Base-by-base conservation (phyloP, 805 yeast genomes). In the Kodamaea leandrae region DNA sequence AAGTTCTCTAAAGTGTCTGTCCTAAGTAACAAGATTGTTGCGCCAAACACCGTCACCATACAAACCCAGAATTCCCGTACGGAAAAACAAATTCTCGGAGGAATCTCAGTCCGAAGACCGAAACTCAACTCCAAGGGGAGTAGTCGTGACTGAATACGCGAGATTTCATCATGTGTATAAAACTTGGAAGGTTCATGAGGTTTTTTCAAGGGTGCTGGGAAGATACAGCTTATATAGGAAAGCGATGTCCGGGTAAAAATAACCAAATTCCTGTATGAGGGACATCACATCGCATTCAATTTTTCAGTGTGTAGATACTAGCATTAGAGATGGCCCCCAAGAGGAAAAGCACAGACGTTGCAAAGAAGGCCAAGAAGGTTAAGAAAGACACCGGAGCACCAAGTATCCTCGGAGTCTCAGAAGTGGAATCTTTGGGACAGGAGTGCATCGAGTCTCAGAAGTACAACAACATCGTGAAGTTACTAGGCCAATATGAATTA, bases 101-200 rank as follows among this genome's bases (percentile, higher is more conserved):
- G 71, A 68, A 58, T 63, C 64, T 40, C 47, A 51, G 36, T 32
- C 42, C 41, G 16, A 17, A 33, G 19, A 39, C 50, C 45, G 54
- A 48, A 49, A 65, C 71, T 66, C 74, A 64, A 68, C 73, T 46
- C 55, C 54, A 41, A 48, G 60, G 74, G 74, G 72, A 61, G 60
- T 55, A 56, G 72, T 68, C 59, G 48, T 55, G 71, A 54, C 36
- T 41, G 58, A 50, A 58, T 52, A 77, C 80, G 80, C 74, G 72
- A 74, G 77, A 63, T 65, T 71, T 77, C 82, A 77, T 77, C 82
- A 77, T 74, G 51, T 65, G 61, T 72, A 65, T 74, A 73, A 76
- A 77, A 77, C 80, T 76, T 76, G 78, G 82, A 78, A 77, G 80
- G 82, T 74, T 39, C 78, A 75, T 75, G 71, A 58, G 63, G 61